Percentiles rank a stretch among this genome's conserved stretches.
phyloP scores from a whole-genome alignment of 768 basidiomycete species.

The Serendipita sp. region DNA sequence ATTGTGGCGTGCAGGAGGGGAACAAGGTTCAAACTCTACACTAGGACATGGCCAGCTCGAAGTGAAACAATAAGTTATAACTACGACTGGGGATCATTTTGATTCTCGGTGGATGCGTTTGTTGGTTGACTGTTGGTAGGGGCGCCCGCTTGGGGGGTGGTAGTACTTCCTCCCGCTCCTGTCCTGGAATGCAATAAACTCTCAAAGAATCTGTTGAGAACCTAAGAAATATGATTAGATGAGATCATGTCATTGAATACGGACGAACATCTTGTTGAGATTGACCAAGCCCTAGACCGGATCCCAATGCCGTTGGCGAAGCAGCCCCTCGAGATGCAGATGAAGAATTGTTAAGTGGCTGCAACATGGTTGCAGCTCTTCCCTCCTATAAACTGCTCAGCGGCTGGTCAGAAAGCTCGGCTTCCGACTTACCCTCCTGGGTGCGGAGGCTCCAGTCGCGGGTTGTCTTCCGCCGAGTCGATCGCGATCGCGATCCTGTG shows the following conservation, averaged over 20 bases:
- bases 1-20: neutral
- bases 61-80: no score
- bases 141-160: conserved; percentile 7
- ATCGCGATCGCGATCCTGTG: neutral
- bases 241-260: neutral
- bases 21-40: neutral
- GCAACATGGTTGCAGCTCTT: neutral
- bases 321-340: neutral
- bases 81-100: no score
- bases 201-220: conserved; percentile 79
- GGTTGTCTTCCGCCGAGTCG: neutral
- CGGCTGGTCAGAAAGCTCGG: neutral
- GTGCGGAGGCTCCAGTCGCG: neutral
- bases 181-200: conserved; percentile 51
- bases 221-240: neutral
- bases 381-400: neutral
- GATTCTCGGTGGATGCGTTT: neutral
- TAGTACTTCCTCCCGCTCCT: neutral
- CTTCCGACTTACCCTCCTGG: neutral
- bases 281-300: conserved; percentile 20
- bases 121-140: neutral
- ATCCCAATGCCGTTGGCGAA: neutral
- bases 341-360: neutral
- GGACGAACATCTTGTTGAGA: conserved; percentile 48
- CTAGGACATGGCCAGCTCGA: no score